phyloP scores from a whole-genome alignment of 2,329 filamentous ascomycete genomes.

The Aspergillus cejpii region DNA sequence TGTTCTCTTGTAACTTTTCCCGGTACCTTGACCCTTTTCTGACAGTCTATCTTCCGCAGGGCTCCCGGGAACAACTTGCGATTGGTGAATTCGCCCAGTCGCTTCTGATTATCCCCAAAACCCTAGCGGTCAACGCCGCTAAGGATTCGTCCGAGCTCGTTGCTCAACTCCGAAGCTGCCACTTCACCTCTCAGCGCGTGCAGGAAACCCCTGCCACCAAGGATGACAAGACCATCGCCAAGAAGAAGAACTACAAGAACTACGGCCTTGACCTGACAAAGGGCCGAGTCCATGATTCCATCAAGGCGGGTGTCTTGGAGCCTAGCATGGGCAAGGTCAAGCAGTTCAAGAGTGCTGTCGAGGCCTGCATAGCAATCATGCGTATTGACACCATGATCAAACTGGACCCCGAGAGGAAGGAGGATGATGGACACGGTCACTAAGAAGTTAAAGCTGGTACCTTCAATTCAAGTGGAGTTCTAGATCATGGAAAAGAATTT shows the following conservation, averaged over 20 bases:
- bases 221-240: conserved; percentile 81
- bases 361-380: conserved; percentile 99
- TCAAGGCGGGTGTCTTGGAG: conserved; percentile 93
- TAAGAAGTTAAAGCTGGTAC: conserved; percentile 36
- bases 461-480: not conserved
- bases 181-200: conserved; percentile 88
- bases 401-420: conserved; percentile 80
- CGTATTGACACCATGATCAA: conserved; percentile 98
- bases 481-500: not conserved
- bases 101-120: conserved; percentile 91
- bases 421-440: conserved; percentile 81
- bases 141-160: conserved; percentile 95
- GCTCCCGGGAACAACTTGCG: conserved; percentile 92
- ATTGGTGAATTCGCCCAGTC: conserved; percentile 96
- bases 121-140: conserved; percentile 90
- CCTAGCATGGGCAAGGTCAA: conserved; percentile 97
- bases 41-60: conserved; percentile 34
- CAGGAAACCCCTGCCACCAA: conserved; percentile 70
- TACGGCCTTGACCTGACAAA: conserved; percentile 87
- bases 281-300: conserved; percentile 84
- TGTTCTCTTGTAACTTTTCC: conserved; percentile 24
- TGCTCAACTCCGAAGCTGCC: conserved; percentile 86
- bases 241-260: conserved; percentile 97
- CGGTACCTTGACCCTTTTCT: not conserved
- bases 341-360: conserved; percentile 96